Evolutionary conservation across 305 asterid species (phyloP).

Genomic region (Fraxinus platypoda): DNA sequence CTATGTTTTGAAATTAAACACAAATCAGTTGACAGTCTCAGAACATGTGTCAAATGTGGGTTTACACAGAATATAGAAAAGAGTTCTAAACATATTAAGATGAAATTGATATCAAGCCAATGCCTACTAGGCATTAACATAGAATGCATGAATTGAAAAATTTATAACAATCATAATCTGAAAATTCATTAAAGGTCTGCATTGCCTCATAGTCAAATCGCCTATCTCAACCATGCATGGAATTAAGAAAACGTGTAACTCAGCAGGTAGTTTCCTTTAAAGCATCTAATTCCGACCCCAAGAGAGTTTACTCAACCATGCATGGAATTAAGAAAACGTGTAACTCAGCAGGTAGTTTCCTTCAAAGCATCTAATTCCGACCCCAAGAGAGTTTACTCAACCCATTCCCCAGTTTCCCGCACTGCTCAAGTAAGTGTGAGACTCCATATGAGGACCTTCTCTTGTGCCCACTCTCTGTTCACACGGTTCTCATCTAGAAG

Average conservation of each 20-base stretch:
- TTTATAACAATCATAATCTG: background rate
- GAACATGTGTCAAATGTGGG: background rate
- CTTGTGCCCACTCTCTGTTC: no score
- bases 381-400: background rate
- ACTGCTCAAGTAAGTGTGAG: background rate
- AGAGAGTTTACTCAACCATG: background rate
- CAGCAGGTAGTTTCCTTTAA: background rate
- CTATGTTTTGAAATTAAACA: background rate
- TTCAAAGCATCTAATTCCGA: background rate
- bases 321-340: background rate
- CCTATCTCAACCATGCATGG: background rate
- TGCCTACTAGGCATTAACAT: no score
- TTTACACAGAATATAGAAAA: background rate
- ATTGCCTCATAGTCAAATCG: background rate
- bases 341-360: background rate
- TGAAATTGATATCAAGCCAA: background rate
- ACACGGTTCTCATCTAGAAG: background rate
- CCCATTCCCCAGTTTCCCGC: background rate
- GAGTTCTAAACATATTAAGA: background rate
- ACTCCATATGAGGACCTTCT: background rate
- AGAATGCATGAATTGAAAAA: background rate
- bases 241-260: background rate
- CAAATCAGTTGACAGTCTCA: constrained; percentile 11
- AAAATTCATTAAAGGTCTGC: background rate
- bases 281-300: no score